These are phyloP conservation scores for Talaromyces borbonicus DNA, from an alignment of 495 filamentous ascomycete genomes.

Conservation along the genomic window DNA sequence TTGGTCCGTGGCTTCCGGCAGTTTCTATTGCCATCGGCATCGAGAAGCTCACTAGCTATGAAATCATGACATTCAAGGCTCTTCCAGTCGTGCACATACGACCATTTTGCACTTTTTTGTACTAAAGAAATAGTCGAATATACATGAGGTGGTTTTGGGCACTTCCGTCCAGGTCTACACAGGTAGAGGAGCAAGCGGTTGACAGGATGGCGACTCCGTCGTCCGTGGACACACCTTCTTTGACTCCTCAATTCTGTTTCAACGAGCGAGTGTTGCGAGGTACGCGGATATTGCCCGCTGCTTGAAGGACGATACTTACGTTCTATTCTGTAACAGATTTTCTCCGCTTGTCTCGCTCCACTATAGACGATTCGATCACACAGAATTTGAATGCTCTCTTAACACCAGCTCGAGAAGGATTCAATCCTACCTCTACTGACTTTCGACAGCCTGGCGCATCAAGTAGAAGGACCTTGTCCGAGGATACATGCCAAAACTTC, in stretches of 20 bases:
- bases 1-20: neutral
- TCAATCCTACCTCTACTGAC: slow-evolving; percentile 71
- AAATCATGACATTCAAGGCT: no score
- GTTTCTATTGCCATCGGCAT: neutral
- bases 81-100: no score
- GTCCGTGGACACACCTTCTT: slow-evolving; percentile 41
- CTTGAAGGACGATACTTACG: slow-evolving; percentile 1
- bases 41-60: no score
- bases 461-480: slow-evolving; percentile 40
- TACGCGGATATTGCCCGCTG: slow-evolving; percentile 22
- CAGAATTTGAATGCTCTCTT: slow-evolving; percentile 88
- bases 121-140: no score
- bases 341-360: slow-evolving; percentile 72
- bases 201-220: slow-evolving; percentile 52
- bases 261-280: slow-evolving; percentile 76
- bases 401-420: slow-evolving; percentile 59
- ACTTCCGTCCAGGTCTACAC: slow-evolving; percentile 12
- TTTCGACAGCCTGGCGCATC: slow-evolving; percentile 40
- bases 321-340: slow-evolving; percentile 55
- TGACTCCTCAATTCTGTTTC: slow-evolving; percentile 92
- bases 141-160: slow-evolving; percentile 40
- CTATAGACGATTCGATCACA: slow-evolving; percentile 86
- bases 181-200: slow-evolving; percentile 12
- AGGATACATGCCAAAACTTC: slow-evolving; percentile 56
- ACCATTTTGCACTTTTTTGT: no score